Evolutionary conservation across 768 basidiomycete species (phyloP), one percentile per base, ranked within the genome.

Genomic region (Macrolepiota albuminosa): DNA sequence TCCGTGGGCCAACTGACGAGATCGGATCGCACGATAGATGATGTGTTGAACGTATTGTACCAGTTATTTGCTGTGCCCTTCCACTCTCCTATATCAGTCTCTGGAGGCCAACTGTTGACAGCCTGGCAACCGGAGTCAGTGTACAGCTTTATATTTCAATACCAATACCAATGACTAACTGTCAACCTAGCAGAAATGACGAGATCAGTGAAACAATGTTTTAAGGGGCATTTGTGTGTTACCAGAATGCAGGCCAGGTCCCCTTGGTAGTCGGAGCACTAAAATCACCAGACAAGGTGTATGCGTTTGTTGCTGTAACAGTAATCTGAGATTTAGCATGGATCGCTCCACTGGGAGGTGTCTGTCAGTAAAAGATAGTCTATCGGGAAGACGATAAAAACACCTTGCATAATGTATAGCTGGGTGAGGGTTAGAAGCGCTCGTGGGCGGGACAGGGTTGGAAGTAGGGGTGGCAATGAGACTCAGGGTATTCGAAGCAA

Each of bases 241-340:
- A 75, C 76, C 78, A 79, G 60, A 79, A 79, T 13, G 78, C 78
- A 52, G 78, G 78, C 78, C 78, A 79, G 2, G 77, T 78, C 42
- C 76, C 78, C 29, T 47, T 61, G 2, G 68, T 69, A 6, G 78
- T 79, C 3, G 78, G 76, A 0, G 78, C 60, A 50, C 75, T 76
- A 42, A 79, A 79, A 57, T 79, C 78, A 45, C 78, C 78, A 13
- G 72, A 70, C 47, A 79, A 67, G 0, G 76, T 76, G 51, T 75
- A 79, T 11, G 66, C 61, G 24, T 73, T 71, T 2, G 69, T 55
- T 9, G 68, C 63, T 13, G 76, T 78, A 18, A 79, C 76, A 9
- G 74, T 79, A 47, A 79, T 74, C 47, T 78, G 75, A 33, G 70
- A 66, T 61, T 77, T 73, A 16, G 78, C 78, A 60, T 78, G 74